Base-by-base conservation (phyloP, 164 flowering plant species). In the Vitis rupestris region DNA sequence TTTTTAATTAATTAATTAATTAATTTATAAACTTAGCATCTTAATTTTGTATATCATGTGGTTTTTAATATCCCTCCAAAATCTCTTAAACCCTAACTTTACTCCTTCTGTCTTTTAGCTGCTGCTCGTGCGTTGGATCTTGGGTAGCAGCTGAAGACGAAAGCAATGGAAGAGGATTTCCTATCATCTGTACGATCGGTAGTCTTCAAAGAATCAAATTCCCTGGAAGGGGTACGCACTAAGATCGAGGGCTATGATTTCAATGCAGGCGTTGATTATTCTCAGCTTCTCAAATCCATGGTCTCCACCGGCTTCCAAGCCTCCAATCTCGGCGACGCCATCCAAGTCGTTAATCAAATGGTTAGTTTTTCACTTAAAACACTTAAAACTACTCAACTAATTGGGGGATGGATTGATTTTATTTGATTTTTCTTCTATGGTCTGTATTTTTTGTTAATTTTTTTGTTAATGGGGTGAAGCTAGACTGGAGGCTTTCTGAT, bases 271-370 rank as follows among this genome's bases (percentile, higher is more conserved):
- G 84, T 93, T 0, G 67, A 93, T 73, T 86, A 91, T 68, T 54
- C 84, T 9, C 71, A 78, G 68, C 87, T 95, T 50, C 73, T 95
- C 59, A 80, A 79, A 63, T 89, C 97, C 59, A 65, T 95, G 83
- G 56, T 78, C 44, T 76, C 90, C 44, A 89, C 97, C 49, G 98
- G 98, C 1, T 95, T 93, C 65, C 99, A 95, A 76, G 99, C 99
- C 52, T 89, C 98, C 71, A 91, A 93, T 71, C 89, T 93, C 54
- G 99, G 98, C 2, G 97, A 95, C 7, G 97, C 98, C 61, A 87
- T 95, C 55, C 72, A 84, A 59, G 75, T 86, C 10, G 93, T 93
- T 53, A 89, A 92, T 71, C 76, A 87, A 47, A 95, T 95, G 99
- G 99, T 95, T 63, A 52, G 71, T 64, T 53, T 56, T 56, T 55